These are phyloP conservation scores for Epichloe brachyelytri DNA, from an alignment of 2,329 filamentous ascomycete species.

Conservation along the genomic window DNA sequence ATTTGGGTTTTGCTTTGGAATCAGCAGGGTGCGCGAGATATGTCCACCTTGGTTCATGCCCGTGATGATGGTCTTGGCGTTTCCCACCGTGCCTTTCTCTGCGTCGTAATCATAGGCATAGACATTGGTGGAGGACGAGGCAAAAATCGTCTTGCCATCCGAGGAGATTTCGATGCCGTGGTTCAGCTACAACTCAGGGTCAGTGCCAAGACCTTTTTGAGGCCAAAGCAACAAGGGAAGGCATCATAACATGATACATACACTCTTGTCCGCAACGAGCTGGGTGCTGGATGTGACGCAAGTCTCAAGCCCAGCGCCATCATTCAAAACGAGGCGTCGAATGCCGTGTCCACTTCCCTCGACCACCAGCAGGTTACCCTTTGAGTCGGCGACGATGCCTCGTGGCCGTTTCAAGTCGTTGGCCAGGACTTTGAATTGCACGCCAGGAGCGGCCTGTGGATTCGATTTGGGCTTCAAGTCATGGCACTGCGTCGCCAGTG, in stretches of 20 bases:
- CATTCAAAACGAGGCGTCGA: constrained; percentile 19
- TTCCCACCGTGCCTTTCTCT: constrained; percentile 27
- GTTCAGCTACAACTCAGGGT: constrained; percentile 25
- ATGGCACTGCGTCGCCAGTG: constrained; percentile 6
- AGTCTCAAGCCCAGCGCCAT: constrained; percentile 15
- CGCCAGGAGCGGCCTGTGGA: constrained; percentile 12
- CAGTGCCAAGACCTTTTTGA: neutral
- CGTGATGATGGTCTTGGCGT: constrained; percentile 34
- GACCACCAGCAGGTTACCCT: constrained; percentile 25
- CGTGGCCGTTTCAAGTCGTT: constrained; percentile 17
- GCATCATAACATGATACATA: constrained; percentile 7
- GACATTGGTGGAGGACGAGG: constrained; percentile 38
- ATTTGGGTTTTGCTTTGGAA: constrained; percentile 36
- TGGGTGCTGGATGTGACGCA: constrained; percentile 17
- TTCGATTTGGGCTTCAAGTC: constrained; percentile 5
- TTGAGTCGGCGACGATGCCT: constrained; percentile 21
- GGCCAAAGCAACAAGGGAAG: too few relatives aligned
- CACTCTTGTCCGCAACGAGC: constrained; percentile 15
- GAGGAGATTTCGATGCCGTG: constrained; percentile 34
- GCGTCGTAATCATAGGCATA: constrained; percentile 50
- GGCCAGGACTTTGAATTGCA: constrained; percentile 15
- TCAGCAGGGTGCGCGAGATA: constrained; percentile 47
- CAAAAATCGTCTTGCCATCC: constrained; percentile 34
- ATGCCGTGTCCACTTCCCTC: constrained; percentile 20
- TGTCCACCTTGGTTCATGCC: constrained; percentile 48